Evolutionary conservation across 306 rosid genomes (phyloP), one percentile per base, ranked within the genome.

Genomic region (Aeschynomene evenia): DNA sequence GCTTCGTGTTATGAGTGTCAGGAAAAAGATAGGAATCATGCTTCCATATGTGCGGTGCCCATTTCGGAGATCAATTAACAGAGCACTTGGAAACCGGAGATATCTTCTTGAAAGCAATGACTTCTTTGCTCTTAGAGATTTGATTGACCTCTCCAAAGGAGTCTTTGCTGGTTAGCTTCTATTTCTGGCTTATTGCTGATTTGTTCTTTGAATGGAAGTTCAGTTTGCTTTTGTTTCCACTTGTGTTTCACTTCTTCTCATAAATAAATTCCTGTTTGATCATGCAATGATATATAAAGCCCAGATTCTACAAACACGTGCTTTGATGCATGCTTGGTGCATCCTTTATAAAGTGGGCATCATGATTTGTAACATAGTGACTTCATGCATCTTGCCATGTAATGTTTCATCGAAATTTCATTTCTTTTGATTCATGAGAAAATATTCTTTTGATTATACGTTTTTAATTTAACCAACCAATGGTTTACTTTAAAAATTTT

Each of bases 91-190:
- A 59, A 82, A 81, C 69, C 83, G 97, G 42, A 89, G 87, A 83
- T 91, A 95, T 84, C 92, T 95, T 73, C 85, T 95, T 42, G 95
- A 95, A 72, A 79, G 89, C 96, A 89, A 85, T 82, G 99, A 95
- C 80, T 95, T 95, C 83, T 95, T 95, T 82, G 91, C 99, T 40
- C 84, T 91, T 45, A 87, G 91, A 86, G 99, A 95, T 81, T 92
- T 95, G 72, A 83, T 95, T 83, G 99, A 95, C 81, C 97, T 95
- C 79, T 95, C 99, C 61, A 95, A 80, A 80, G 99, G 99, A 79
- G 86, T 95, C 74, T 95, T 95, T 87, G 88, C 99, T 49, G 99
- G 99, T 95, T 63, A 73, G 90, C 29, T 70, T 79, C 64, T 70
- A 31, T 74, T 46, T 43, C 64, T 46, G 31, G 54, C 18, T 72